phyloP scores from a whole-genome alignment of 495 filamentous ascomycete species.

The Penicillium bialowiezense region DNA sequence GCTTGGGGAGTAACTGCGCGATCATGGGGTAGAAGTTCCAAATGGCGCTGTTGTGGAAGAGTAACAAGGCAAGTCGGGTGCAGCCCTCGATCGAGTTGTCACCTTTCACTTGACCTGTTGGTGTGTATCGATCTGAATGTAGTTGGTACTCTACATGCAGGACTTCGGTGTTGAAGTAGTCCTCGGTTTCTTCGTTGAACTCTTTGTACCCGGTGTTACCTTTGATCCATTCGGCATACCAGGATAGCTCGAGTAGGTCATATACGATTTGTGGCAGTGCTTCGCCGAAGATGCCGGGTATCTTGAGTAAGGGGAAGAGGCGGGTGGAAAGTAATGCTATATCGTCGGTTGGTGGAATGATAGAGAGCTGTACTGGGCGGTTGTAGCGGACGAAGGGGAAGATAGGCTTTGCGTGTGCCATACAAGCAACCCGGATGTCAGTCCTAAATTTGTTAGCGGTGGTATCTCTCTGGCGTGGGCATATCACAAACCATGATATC shows the following conservation, averaged over 20 bases:
- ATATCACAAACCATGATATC: slow-evolving; percentile 39
- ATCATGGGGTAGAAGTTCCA: slow-evolving; percentile 47
- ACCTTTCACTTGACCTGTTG: slow-evolving; percentile 59
- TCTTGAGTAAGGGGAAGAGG: slow-evolving; percentile 34
- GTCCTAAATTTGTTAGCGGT: slow-evolving; percentile 33
- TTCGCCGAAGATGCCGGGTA: slow-evolving; percentile 40
- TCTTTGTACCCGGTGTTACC: slow-evolving; percentile 28
- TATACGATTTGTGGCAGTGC: slow-evolving; percentile 33
- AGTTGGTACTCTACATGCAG: slow-evolving; percentile 44
- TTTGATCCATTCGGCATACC: slow-evolving; percentile 46
- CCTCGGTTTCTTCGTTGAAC: slow-evolving; percentile 40
- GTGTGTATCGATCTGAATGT: slow-evolving; percentile 50
- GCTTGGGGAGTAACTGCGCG: slow-evolving; percentile 37
- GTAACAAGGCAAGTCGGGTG: slow-evolving; percentile 39
- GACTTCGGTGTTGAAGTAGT: slow-evolving; percentile 48
- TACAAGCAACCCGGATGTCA: slow-evolving; percentile 47
- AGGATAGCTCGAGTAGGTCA: slow-evolving; percentile 39
- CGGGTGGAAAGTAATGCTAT: slow-evolving; percentile 34
- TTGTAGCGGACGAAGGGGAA: slow-evolving; percentile 43
- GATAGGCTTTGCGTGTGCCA: slow-evolving; percentile 43
- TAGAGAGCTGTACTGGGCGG: slow-evolving; percentile 34
- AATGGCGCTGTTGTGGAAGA: slow-evolving; percentile 47
- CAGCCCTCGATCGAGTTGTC: slow-evolving; percentile 46
- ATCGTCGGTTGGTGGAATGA: slow-evolving; percentile 36
- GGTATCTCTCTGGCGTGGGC: not conserved